Percentiles rank a stretch among this genome's conserved stretches.
Conservation (phyloP, 495 filamentous ascomycete genomes). For the Daldinia grandis region DNA sequence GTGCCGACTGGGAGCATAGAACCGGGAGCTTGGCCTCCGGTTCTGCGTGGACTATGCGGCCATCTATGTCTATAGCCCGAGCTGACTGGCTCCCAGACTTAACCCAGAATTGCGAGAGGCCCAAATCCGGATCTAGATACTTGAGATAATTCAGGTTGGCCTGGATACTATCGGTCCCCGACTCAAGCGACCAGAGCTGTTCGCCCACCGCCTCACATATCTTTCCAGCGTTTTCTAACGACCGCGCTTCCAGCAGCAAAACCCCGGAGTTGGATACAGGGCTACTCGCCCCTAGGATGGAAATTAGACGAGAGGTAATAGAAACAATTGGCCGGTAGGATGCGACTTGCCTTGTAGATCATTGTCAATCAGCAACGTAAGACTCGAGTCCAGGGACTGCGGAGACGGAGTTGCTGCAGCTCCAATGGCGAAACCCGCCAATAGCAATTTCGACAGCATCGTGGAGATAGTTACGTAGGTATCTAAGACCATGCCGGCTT, state of each 20-base stretch:
- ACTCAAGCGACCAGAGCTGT: conserved; percentile 53
- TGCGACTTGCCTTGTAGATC: conserved; percentile 52
- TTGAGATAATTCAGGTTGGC: conserved; percentile 53
- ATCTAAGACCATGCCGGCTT: neutral
- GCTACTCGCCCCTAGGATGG: conserved; percentile 46
- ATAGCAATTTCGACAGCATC: conserved; percentile 10
- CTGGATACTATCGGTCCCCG: conserved; percentile 48
- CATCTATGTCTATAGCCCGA: neutral
- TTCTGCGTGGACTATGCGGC: neutral
- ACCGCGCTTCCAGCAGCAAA: conserved; percentile 48
- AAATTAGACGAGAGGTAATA: conserved; percentile 11
- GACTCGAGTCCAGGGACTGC: conserved; percentile 46
- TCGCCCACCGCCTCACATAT: conserved; percentile 53
- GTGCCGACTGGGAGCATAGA: neutral
- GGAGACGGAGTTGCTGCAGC: conserved; percentile 45
- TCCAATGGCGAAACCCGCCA: neutral
- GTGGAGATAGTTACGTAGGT: neutral
- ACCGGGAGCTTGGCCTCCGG: neutral
- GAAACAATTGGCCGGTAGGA: neutral
- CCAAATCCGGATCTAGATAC: conserved; percentile 33
- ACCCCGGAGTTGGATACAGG: conserved; percentile 51
- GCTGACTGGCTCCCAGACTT: neutral
- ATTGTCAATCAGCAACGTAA: conserved; percentile 52
- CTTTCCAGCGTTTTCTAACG: conserved; percentile 39
- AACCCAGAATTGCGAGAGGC: neutral